phyloP scores from a whole-genome alignment of 1,284 basidiomycete genomes.

The Coriolopsis trogii region DNA sequence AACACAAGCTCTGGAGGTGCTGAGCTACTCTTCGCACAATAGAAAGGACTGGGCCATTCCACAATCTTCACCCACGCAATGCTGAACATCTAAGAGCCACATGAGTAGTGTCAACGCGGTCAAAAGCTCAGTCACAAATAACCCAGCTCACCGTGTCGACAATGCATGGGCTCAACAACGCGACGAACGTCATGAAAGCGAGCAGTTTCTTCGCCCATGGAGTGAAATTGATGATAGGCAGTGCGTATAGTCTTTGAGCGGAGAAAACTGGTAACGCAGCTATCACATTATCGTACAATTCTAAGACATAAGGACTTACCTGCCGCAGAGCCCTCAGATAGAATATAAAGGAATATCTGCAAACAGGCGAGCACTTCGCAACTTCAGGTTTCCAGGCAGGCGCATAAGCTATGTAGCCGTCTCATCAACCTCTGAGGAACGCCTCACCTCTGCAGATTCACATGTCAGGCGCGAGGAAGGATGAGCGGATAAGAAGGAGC shows the following conservation, averaged over 20 bases:
- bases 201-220: background rate
- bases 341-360: background rate
- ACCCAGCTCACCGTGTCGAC: background rate
- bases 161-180: background rate
- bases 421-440: background rate
- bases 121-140: background rate
- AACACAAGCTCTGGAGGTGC: background rate
- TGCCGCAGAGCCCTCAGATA: background rate
- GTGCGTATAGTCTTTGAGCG: background rate
- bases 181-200: background rate
- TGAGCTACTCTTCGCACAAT: background rate
- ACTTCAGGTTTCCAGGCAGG: background rate
- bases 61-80: background rate
- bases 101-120: background rate
- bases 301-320: too few species aligned
- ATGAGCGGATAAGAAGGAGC: background rate
- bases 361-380: background rate
- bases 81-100: background rate
- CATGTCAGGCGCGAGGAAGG: too few species aligned
- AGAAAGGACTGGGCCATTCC: background rate
- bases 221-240: too few species aligned
- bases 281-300: too few species aligned
- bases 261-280: background rate
- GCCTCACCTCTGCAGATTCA: too few species aligned
- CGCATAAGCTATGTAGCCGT: background rate